Percentiles rank a stretch among this genome's conserved stretches.
These are phyloP conservation scores for Lanmaoa pseudosensibilis DNA, from an alignment of 768 basidiomycete genomes.

Conservation along the genomic window DNA sequence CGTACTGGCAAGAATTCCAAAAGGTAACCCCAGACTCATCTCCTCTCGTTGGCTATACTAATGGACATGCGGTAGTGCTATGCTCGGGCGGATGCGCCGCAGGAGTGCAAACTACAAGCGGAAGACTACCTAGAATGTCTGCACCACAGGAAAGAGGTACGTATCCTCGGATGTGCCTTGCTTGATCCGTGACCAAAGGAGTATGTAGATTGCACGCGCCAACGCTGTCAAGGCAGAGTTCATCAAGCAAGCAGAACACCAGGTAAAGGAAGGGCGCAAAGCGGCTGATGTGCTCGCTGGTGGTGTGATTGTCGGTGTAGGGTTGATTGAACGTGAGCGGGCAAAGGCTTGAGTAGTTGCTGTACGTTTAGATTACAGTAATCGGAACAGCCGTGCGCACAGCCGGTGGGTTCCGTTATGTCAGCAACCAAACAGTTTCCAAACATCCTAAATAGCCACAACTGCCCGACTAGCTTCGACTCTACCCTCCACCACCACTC, in stretches of 20 bases:
- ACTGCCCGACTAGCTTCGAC: constrained; percentile 12
- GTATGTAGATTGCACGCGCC: constrained; percentile 59
- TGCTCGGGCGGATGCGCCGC: constrained; percentile 71
- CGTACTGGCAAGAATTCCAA: constrained; percentile 89
- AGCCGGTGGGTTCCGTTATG: constrained; percentile 19
- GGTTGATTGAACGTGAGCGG: constrained; percentile 59
- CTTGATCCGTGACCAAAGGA: background rate
- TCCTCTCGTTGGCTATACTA: constrained; percentile 2
- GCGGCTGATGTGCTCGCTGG: constrained; percentile 69
- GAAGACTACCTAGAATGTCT: constrained; percentile 93
- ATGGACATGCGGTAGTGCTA: constrained; percentile 63
- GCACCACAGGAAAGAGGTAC: constrained; percentile 85
- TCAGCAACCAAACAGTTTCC: constrained; percentile 40
- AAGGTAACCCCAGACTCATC: constrained; percentile 44
- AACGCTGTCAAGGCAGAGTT: constrained; percentile 72
- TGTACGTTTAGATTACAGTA: no score
- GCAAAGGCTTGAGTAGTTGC: background rate
- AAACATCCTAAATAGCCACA: constrained; percentile 40
- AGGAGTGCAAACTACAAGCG: constrained; percentile 65
- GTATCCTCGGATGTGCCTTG: constrained; percentile 17
- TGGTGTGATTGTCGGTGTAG: constrained; percentile 73
- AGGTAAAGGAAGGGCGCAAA: constrained; percentile 69
- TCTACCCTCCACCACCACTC: constrained; percentile 32
- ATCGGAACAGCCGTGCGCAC: no score
- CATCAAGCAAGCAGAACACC: constrained; percentile 61